Percentiles rank a stretch among this genome's conserved stretches.
Conservation (phyloP, 345 rosid species). For the Aurinia saxatilis region DNA sequence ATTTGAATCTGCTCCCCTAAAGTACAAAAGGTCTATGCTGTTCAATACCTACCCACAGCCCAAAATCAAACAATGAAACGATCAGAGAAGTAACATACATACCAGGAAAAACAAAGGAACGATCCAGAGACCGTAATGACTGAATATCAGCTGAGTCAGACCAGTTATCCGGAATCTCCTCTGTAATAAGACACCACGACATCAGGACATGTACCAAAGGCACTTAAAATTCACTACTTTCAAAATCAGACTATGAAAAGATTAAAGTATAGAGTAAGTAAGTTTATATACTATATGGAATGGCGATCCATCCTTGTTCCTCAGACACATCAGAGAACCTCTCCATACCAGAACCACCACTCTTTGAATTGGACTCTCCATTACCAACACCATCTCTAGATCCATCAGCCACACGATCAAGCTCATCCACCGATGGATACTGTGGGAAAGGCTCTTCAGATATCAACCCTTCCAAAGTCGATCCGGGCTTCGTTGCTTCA, state of each 20-base stretch:
- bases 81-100: slow-evolving; percentile 8
- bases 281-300: slow-evolving; percentile 68
- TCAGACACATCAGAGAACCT: slow-evolving; percentile 69
- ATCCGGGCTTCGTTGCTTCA: slow-evolving; percentile 22
- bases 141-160: slow-evolving; percentile 48
- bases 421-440: slow-evolving; percentile 37
- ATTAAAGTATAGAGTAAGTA: background rate
- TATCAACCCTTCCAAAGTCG: slow-evolving; percentile 60
- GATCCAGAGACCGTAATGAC: slow-evolving; percentile 61
- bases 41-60: slow-evolving; percentile 4
- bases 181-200: slow-evolving; percentile 32
- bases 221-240: background rate
- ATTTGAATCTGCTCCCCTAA: slow-evolving; percentile 90
- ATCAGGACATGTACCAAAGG: background rate
- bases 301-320: slow-evolving; percentile 87
- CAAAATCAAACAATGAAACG: background rate
- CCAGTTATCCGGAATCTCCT: slow-evolving; percentile 68
- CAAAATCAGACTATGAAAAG: background rate
- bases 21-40: slow-evolving; percentile 14
- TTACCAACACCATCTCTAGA: slow-evolving; percentile 28
- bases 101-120: slow-evolving; percentile 94
- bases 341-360: slow-evolving; percentile 31
- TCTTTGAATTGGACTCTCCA: slow-evolving; percentile 28
- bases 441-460: slow-evolving; percentile 60
- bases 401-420: slow-evolving; percentile 31